Conservation (phyloP, 371 early-diverging fungal genomes). For the Smittium culicis region DNA sequence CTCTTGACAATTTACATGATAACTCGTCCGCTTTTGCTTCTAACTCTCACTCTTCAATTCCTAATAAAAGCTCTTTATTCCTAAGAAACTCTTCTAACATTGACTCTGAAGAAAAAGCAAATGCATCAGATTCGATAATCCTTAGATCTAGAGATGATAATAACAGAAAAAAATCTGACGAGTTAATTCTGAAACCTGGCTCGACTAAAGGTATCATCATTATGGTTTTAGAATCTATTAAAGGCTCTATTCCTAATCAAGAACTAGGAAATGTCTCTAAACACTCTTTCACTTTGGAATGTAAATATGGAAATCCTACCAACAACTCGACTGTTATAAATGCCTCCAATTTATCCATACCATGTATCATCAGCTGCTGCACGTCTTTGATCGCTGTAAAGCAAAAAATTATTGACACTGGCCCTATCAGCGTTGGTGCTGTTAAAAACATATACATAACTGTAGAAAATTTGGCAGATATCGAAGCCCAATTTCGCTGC, state of each 20-base stretch:
- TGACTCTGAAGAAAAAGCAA: neutral
- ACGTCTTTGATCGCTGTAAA: slow-evolving; percentile 82
- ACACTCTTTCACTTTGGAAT: slow-evolving; percentile 60
- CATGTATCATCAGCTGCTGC: slow-evolving; percentile 81
- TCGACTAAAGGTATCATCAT: slow-evolving; percentile 68
- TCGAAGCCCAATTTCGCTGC: slow-evolving; percentile 71
- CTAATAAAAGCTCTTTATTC: neutral
- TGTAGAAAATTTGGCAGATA: slow-evolving; percentile 75
- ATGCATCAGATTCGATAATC: neutral
- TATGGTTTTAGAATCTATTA: slow-evolving; percentile 54
- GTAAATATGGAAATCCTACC: slow-evolving; percentile 33
- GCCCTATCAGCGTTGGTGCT: slow-evolving; percentile 87
- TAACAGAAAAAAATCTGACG: slow-evolving; percentile 56
- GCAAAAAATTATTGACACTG: slow-evolving; percentile 77
- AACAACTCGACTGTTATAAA: slow-evolving; percentile 19
- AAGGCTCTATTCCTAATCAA: slow-evolving; percentile 38
- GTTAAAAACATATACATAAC: slow-evolving; percentile 70
- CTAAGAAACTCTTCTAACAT: neutral
- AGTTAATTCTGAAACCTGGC: slow-evolving; percentile 71
- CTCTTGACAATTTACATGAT: neutral
- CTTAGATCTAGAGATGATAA: neutral
- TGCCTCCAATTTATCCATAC: slow-evolving; percentile 55
- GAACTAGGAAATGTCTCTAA: slow-evolving; percentile 62
- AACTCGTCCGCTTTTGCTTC: neutral
- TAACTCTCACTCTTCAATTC: neutral